Percentiles rank a stretch among this genome's conserved stretches.
These are phyloP conservation scores for Alliaria petiolata DNA, from an alignment of 345 rosid genomes.

Conservation along the genomic window DNA sequence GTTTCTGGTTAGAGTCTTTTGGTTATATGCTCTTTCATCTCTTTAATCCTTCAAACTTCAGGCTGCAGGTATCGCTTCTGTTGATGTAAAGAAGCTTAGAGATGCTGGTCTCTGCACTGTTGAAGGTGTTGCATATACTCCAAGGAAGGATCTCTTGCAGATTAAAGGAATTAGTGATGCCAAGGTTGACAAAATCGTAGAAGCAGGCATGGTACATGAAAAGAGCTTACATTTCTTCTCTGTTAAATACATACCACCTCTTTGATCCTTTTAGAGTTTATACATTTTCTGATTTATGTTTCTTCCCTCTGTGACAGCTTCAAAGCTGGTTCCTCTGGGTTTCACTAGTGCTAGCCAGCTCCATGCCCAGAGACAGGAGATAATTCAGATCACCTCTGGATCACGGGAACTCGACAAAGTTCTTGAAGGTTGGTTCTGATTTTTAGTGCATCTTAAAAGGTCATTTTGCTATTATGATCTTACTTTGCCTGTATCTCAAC, in stretches of 20 bases:
- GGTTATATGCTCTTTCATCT: slow-evolving; percentile 13
- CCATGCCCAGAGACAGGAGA: slow-evolving; percentile 90
- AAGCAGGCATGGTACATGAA: slow-evolving; percentile 87
- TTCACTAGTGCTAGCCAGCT: slow-evolving; percentile 91
- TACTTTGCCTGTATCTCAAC: slow-evolving; percentile 6
- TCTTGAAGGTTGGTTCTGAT: slow-evolving; percentile 61
- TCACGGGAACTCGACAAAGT: slow-evolving; percentile 92
- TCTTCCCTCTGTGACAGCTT: slow-evolving; percentile 48
- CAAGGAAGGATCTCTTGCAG: slow-evolving; percentile 95
- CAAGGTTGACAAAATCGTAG: slow-evolving; percentile 88
- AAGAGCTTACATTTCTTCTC: background rate
- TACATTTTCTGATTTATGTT: background rate
- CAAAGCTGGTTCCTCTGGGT: slow-evolving; percentile 88
- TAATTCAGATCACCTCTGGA: slow-evolving; percentile 94
- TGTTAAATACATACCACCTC: background rate
- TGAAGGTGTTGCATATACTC: slow-evolving; percentile 83
- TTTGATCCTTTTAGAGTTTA: background rate
- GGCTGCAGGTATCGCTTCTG: slow-evolving; percentile 85
- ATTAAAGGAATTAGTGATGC: slow-evolving; percentile 97
- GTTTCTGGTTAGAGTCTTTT: no score
- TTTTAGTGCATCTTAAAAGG: background rate
- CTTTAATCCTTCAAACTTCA: slow-evolving; percentile 26
- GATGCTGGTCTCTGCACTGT: slow-evolving; percentile 95
- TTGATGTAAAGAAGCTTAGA: slow-evolving; percentile 88
- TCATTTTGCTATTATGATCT: slow-evolving; percentile 10